Conservation (phyloP, 148 eudicot species). For the Cornus suecica region DNA sequence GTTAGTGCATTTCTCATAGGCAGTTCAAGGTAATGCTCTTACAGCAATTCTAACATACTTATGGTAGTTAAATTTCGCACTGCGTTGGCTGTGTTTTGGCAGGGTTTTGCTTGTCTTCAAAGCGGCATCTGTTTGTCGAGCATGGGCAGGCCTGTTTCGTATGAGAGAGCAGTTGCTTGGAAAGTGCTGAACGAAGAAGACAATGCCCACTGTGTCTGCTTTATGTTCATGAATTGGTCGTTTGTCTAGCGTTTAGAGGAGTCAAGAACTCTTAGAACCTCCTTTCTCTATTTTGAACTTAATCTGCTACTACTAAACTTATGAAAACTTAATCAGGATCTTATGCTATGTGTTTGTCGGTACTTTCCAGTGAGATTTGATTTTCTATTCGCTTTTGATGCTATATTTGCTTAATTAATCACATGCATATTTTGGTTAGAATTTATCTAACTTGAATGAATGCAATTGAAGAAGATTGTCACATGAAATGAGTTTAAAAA, state of each 20-base stretch:
- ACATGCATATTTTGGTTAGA: not conserved
- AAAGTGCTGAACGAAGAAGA: constrained; percentile 83
- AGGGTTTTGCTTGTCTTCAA: constrained; percentile 88
- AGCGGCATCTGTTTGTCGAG: constrained; percentile 85
- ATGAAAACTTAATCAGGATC: not conserved
- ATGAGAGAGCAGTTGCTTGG: constrained; percentile 90
- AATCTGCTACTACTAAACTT: not conserved
- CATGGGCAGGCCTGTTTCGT: constrained; percentile 80
- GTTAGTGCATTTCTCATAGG: constrained; percentile 19
- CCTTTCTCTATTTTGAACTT: not conserved
- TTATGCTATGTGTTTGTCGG: not conserved
- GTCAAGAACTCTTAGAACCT: not conserved
- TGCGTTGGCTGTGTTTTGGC: not conserved
- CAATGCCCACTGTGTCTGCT: constrained; percentile 83
- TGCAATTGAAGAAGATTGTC: no score
- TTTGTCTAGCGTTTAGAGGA: constrained; percentile 44
- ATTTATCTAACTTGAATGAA: no score
- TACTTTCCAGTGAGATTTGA: not conserved
- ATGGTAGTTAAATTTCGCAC: no score
- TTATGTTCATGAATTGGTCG: constrained; percentile 86
- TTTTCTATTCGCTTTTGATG: not conserved
- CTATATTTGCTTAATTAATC: not conserved
- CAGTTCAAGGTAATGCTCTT: no score
- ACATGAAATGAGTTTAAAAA: no score
- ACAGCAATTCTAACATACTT: no score